Conservation (phyloP, 2,329 filamentous ascomycete species). For the Incumbomyces lentus region DNA sequence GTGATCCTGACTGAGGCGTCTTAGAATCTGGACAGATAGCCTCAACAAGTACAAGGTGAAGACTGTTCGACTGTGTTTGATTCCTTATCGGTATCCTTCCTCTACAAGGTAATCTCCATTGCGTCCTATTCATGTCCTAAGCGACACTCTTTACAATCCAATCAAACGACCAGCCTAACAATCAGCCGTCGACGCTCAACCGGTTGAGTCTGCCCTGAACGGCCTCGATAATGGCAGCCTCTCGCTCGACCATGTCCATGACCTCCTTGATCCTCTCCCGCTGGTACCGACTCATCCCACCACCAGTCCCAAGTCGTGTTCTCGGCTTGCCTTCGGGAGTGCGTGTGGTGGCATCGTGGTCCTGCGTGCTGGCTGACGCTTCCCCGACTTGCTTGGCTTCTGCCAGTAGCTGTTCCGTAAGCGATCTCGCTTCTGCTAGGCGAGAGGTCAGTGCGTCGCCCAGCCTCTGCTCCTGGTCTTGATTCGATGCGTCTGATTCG, state of each 20-base stretch:
- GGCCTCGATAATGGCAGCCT: constrained; percentile 25
- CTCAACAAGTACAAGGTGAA: no score
- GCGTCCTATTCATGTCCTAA: no score
- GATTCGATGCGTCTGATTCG: constrained; percentile 13
- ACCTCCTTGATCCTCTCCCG: constrained; percentile 37
- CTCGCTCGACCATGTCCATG: constrained; percentile 41
- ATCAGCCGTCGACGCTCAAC: constrained; percentile 8
- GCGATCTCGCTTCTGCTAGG: constrained; percentile 30
- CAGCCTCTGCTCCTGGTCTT: constrained; percentile 10
- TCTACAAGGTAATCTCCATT: no score
- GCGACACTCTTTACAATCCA: no score
- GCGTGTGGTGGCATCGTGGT: neutral
- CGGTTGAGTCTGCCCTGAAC: constrained; percentile 17
- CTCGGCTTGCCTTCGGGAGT: constrained; percentile 1
- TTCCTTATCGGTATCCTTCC: no score
- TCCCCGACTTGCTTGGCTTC: neutral
- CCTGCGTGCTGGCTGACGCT: neutral
- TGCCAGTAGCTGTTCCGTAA: neutral
- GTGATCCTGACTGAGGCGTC: no score
- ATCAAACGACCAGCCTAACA: no score
- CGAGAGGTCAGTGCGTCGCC: constrained; percentile 26
- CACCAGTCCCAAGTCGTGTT: neutral
- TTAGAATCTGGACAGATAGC: no score
- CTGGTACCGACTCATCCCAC: constrained; percentile 26
- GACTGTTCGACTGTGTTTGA: no score